Evolutionary conservation across 2,329 filamentous ascomycete genomes (phyloP).

Genomic region (Alternaria burnsii): DNA sequence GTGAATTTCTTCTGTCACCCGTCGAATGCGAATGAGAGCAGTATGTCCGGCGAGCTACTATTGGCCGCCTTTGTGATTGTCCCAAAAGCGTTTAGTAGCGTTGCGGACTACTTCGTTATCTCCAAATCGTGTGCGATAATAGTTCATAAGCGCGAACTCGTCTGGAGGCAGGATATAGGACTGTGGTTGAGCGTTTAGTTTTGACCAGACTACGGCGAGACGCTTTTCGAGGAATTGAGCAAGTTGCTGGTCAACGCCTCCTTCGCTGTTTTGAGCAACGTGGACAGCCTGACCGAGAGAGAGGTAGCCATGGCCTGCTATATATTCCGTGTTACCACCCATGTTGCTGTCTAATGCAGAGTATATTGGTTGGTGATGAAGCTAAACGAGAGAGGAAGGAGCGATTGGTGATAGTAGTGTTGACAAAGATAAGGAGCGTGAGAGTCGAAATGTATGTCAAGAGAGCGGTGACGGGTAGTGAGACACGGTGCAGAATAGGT

Average conservation of each 20-base stretch:
- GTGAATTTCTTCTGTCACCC: not conserved
- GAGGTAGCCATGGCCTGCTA: constrained; percentile 53
- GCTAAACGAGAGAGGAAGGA: constrained; percentile 41
- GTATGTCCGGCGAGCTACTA: constrained; percentile 5
- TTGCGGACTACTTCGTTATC: constrained; percentile 60
- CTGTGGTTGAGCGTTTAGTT: constrained; percentile 69
- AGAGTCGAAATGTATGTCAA: constrained; percentile 15
- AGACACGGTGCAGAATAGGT: constrained; percentile 20
- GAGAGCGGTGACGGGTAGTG: constrained; percentile 15
- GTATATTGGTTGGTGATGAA: constrained; percentile 34
- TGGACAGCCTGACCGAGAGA: constrained; percentile 74
- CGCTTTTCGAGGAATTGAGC: constrained; percentile 70
- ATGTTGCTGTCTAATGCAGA: constrained; percentile 42
- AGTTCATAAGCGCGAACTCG: constrained; percentile 90
- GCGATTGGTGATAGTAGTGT: constrained; percentile 15
- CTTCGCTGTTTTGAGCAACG: constrained; percentile 76
- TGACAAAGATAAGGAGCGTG: constrained; percentile 23
- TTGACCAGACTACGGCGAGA: constrained; percentile 69
- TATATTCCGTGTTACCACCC: constrained; percentile 53
- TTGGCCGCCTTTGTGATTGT: constrained; percentile 53
- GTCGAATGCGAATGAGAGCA: constrained; percentile 5
- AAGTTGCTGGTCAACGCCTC: constrained; percentile 71
- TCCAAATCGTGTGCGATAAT: constrained; percentile 73
- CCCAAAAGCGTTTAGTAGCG: constrained; percentile 67
- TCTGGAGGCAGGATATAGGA: constrained; percentile 77